Evolutionary conservation across 805 yeast genomes (phyloP), one percentile per base, ranked within the genome.

Genomic region (Wickerhamomyces canadensis): DNA sequence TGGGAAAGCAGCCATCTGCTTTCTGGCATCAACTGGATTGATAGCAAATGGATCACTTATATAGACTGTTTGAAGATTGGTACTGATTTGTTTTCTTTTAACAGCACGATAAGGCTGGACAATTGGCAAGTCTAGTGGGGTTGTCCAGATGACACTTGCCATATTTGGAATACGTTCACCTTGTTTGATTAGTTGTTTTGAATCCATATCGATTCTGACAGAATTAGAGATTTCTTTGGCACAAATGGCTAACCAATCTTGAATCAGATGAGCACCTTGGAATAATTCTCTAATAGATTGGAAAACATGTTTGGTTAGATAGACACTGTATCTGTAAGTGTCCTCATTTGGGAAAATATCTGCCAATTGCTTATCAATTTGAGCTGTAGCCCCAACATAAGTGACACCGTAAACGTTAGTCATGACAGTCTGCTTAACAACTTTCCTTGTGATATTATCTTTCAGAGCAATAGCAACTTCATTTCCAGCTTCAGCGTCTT

Each of bases 351-450:
- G 76, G 40, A 74, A 76, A 35, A 76, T 60, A 34, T 76, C 80
- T 22, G 72, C 74, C 38, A 91, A 64, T 55, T 89, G 89, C 52
- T 80, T 84, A 40, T 78, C 75, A 52, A 91, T 87, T 62, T 91
- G 98, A 4, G 80, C 81, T 14, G 86, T 76, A 0, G 98, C 98
- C 14, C 98, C 98, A 44, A 86, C 74, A 55, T 75, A 87, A 0
- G 98, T 91, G 11, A 91, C 98, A 52, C 98, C 98, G 57, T 91
- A 91, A 26, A 91, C 98, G 53, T 88, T 89, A 0, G 98, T 91
- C 98, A 91, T 91, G 19, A 91, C 98, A 0, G 98, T 87, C 58
- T 91, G 98, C 57, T 91, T 91, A 26, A 93, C 96, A 32, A 93
- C 81, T 56, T 91, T 91, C 51, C 98, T 74, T 15, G 80, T 73